These are phyloP conservation scores for Monosporascus sp. DNA, from an alignment of 2,329 filamentous ascomycete species.

Conservation along the genomic window DNA sequence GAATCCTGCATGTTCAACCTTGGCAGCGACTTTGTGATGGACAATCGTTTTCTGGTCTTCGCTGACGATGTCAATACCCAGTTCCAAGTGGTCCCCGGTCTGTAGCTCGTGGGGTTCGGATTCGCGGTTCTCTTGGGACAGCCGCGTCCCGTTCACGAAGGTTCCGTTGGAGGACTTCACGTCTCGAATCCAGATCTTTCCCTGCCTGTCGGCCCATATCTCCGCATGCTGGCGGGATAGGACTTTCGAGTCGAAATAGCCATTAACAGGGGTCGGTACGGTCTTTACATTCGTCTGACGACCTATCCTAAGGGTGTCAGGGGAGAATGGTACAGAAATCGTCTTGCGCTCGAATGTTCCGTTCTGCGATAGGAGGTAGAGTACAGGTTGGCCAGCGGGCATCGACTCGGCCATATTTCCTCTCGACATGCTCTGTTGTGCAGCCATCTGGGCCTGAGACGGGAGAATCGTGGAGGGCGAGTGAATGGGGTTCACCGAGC, in stretches of 20 bases:
- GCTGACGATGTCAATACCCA: constrained; percentile 97
- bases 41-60: constrained; percentile 98
- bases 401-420: constrained; percentile 62
- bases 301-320: constrained; percentile 91
- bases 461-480: constrained; percentile 32
- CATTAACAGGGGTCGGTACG: constrained; percentile 82
- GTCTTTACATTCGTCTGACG: constrained; percentile 97
- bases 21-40: constrained; percentile 95
- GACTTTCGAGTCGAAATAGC: constrained; percentile 97
- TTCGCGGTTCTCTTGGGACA: constrained; percentile 92
- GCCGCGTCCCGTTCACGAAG: constrained; percentile 86
- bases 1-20: constrained; percentile 91
- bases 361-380: constrained; percentile 86
- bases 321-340: constrained; percentile 85
- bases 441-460: constrained; percentile 31
- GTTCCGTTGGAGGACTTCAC: constrained; percentile 98
- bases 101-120: constrained; percentile 92
- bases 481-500: constrained; percentile 30
- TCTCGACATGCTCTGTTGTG: constrained; percentile 40
- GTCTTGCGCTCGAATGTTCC: constrained; percentile 96
- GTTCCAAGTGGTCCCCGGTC: constrained; percentile 84
- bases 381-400: constrained; percentile 66
- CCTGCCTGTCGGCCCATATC: constrained; percentile 76
- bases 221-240: constrained; percentile 94
- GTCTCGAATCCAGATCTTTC: constrained; percentile 93